Evolutionary conservation across 2,329 filamentous ascomycete genomes (phyloP), one percentile per base, ranked within the genome.

Genomic region (Alternaria arbusti): DNA sequence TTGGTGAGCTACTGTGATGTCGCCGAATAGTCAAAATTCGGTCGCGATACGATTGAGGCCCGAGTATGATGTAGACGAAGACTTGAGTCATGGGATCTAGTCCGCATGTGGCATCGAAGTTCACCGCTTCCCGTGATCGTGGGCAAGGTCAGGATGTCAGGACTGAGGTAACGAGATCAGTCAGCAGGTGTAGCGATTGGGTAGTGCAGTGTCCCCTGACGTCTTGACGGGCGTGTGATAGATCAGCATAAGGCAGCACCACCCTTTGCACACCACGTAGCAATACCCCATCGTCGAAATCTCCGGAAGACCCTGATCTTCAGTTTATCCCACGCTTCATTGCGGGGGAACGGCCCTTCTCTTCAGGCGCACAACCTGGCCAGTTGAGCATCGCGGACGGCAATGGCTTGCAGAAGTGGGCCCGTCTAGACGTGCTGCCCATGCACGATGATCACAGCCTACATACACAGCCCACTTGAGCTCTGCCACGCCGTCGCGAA

Each of bases 391-490:
- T 51, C 28, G 50, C 32, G 17, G 44, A 22, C 51, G 44, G 58
- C 49, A 30, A 56, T 54, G 58, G 62, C 62, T 57, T 61, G 58
- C 28, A 55, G 57, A 10, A n/a, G 52, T 52, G 59, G 59, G 47
- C 40, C 59, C 28, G 17, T 28, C 20, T 26, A 30, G 46, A 40
- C 26, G 45, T 12, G 36, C 54, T 61, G 45, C 23, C 54, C 66
- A 69, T 69, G 68, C 66, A 67, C 66, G 43, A 70, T 70, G 68
- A 69, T 55, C 57, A 25, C 66, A 64, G 44, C 52, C 25, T 45
- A 52, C 60, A 67, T 46, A 51, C 66, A 57, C 58, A 64, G 67
- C 66, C 68, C 65, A 66, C 28, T 69, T 49, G 55, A 43, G 57
- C 44, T 32, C 40, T 63, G 67, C 60, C 64, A 65, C 68, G 62